phyloP scores from a whole-genome alignment of 139 green algal species.

The Coelastrella sp. region DNA sequence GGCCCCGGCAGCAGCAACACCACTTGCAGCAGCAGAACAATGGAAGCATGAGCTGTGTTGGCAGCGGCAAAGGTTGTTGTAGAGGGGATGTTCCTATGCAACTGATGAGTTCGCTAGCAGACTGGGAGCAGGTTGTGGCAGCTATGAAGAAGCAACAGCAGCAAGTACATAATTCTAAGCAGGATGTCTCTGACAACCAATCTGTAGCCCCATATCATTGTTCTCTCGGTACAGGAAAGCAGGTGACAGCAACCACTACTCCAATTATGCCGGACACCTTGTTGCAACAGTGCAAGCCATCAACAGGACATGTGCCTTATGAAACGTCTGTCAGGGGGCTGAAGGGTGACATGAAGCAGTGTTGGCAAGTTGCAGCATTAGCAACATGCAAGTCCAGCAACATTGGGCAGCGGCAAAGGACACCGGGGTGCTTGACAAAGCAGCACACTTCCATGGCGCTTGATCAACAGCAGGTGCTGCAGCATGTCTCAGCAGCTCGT shows the following conservation, averaged over 20 bases:
- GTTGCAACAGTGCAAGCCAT: too few relatives aligned
- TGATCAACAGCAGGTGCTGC: background rate
- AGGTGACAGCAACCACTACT: too few relatives aligned
- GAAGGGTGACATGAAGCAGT: too few relatives aligned
- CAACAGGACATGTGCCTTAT: too few relatives aligned
- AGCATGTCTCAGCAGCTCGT: background rate
- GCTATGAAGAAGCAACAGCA: background rate
- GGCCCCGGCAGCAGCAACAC: constrained; percentile 14
- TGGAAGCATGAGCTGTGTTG: too few relatives aligned
- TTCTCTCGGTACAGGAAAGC: too few relatives aligned
- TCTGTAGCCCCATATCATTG: too few relatives aligned
- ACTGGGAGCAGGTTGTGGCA: background rate
- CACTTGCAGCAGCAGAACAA: background rate
- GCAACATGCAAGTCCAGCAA: background rate
- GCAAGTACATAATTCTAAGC: background rate
- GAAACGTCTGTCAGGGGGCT: too few relatives aligned
- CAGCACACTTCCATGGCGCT: background rate
- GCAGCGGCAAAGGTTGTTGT: background rate
- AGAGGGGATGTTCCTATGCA: background rate
- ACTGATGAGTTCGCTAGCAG: background rate
- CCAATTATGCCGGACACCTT: too few relatives aligned
- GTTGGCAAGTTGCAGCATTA: too few relatives aligned
- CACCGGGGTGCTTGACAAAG: too few relatives aligned
- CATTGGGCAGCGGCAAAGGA: background rate
- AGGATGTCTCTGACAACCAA: too few relatives aligned